These are phyloP conservation scores for Exsudoporus floridanus DNA, from an alignment of 1,284 basidiomycete genomes.

Conservation along the genomic window DNA sequence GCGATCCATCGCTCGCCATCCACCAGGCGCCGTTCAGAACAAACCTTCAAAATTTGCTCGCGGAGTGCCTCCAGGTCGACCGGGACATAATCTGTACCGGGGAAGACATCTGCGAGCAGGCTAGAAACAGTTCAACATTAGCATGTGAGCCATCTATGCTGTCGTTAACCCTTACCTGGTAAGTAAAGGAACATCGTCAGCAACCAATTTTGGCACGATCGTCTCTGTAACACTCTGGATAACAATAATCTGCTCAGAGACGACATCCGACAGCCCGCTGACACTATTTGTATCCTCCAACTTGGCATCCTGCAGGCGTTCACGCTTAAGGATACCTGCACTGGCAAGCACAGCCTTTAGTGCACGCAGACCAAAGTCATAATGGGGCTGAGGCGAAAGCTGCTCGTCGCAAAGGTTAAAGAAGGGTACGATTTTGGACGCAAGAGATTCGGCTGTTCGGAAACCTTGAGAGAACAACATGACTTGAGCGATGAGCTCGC, in stretches of 20 bases:
- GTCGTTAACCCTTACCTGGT: conserved; percentile 61
- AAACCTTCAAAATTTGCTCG: conserved; percentile 84
- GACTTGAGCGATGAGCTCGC: conserved; percentile 98
- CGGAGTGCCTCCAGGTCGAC: conserved; percentile 86
- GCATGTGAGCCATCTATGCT: background rate
- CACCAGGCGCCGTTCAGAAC: conserved; percentile 82
- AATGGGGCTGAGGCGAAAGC: conserved; percentile 95
- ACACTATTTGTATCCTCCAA: conserved; percentile 46
- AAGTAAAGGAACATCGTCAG: conserved; percentile 93
- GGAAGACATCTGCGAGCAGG: conserved; percentile 96
- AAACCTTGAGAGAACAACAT: conserved; percentile 99
- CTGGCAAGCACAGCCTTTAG: conserved; percentile 96
- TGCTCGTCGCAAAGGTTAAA: conserved; percentile 99
- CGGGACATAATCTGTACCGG: conserved; percentile 88
- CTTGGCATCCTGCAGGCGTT: conserved; percentile 63
- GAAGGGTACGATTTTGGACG: conserved; percentile 98
- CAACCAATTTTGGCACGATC: conserved; percentile 97
- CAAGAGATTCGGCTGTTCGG: conserved; percentile 92
- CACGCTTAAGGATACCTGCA: conserved; percentile 96
- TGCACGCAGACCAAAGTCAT: conserved; percentile 98
- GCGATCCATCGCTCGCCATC: conserved; percentile 88
- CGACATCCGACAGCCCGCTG: conserved; percentile 61
- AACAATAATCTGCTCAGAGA: conserved; percentile 92
- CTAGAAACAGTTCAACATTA: conserved; percentile 41
- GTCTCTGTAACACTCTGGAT: conserved; percentile 99